A percentile compares a stretch with the other conserved stretches of the same genome.
phyloP scores from a whole-genome alignment of 768 basidiomycete species.

The Tulasnella sp. region DNA sequence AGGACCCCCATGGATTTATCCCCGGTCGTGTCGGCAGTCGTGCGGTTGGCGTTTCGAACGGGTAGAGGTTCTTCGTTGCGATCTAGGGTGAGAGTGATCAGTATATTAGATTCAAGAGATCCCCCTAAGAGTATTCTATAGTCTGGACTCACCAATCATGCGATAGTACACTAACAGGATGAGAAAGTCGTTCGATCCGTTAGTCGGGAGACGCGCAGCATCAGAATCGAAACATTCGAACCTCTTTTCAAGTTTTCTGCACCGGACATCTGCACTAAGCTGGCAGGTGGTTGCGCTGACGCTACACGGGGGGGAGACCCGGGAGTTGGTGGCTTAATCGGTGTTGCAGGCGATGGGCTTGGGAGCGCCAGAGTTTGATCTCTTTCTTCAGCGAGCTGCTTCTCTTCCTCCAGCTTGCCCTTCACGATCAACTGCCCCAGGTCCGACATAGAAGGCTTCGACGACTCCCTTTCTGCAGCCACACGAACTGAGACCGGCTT shows the following conservation, averaged over 20 bases:
- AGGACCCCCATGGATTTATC: conserved; percentile 15
- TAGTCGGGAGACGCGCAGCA: neutral
- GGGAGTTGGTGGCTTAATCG: neutral
- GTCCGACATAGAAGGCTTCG: too few relatives aligned
- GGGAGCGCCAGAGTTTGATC: neutral
- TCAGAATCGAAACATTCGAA: neutral
- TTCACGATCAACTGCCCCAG: too few relatives aligned
- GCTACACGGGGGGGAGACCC: neutral
- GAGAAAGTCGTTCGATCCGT: neutral
- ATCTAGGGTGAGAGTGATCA: neutral
- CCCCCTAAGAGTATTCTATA: neutral
- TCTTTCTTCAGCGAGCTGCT: too few relatives aligned
- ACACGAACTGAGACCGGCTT: neutral
- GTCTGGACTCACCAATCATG: neutral
- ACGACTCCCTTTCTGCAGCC: too few relatives aligned
- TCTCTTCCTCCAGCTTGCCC: too few relatives aligned
- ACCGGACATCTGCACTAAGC: neutral
- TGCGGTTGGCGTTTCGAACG: conserved; percentile 2
- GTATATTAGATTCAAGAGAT: neutral
- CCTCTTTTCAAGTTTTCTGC: conserved; percentile 8
- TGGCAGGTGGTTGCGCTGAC: neutral
- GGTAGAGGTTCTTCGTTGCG: conserved; percentile 6
- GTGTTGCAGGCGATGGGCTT: neutral
- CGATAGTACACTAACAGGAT: conserved; percentile 11
- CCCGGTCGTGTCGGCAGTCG: neutral